Evolutionary conservation across 2,329 filamentous ascomycete species (phyloP), one percentile per base, ranked within the genome.

Genomic region (Aureobasidium pullulans): DNA sequence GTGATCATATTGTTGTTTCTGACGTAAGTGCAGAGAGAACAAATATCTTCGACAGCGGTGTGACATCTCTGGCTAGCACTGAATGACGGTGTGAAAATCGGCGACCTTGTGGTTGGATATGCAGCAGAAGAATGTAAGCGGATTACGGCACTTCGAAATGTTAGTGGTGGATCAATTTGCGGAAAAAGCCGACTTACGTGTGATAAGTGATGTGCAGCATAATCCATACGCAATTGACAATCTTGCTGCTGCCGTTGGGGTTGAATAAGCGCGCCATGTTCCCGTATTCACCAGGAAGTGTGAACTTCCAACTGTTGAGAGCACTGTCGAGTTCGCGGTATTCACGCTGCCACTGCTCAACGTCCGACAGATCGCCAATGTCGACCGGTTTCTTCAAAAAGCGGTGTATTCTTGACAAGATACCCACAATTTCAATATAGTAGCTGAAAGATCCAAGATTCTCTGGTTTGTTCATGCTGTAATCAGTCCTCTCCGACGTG

Each of bases 131-230:
- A 96, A 75, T 96, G 91, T 28, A 96, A 80, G 37, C 92, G 85
- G 66, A 96, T 96, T 8, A 96, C 86, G 47, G 91, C 88, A 0
- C 81, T 84, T 64, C 31, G 48, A 34, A 31, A 19, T 28, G 53
- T 77, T 50, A 72, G 65, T 31, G 47, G 10, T 19, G 34, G 8
- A 15, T 7, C 15, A 39, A 37, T 16, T 6, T 37, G 40, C n/a
- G 1, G 49, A 8, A 16, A 36, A 31, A 37, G 28, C 15, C 43
- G 11, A 75, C 81, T 77, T 71, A 84, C 79, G 90, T 95, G 72
- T 95, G 89, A 68, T 92, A 96, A 0, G 90, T 91, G 4, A 89
- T 88, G 70, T 96, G 92, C 32, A 96, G 79, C 87, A 96, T 96
- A 53, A 96, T 85, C 87, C 91, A 91, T 56, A 87, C 87, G 70